These are phyloP conservation scores for Acacia acuminata DNA, from an alignment of 306 rosid genomes.

Conservation along the genomic window DNA sequence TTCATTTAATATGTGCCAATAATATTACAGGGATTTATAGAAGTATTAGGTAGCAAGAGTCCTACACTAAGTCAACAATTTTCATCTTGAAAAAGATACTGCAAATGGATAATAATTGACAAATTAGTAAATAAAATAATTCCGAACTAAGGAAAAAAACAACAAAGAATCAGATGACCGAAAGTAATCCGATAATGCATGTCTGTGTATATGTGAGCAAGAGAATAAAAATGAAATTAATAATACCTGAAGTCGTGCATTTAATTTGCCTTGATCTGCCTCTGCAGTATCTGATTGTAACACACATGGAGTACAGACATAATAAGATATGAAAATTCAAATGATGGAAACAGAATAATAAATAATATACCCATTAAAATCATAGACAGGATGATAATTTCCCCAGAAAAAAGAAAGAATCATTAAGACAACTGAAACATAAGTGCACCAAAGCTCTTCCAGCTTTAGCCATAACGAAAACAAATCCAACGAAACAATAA, in stretches of 20 bases:
- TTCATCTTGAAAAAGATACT: constrained; percentile 1
- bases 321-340: constrained; percentile 17
- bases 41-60: not conserved
- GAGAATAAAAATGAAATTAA: constrained; percentile 19
- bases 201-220: not conserved
- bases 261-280: constrained; percentile 61
- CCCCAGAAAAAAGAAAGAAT: not conserved
- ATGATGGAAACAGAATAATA: constrained; percentile 23
- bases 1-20: not conserved
- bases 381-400: constrained; percentile 17
- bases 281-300: constrained; percentile 51
- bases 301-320: constrained; percentile 37
- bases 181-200: not conserved
- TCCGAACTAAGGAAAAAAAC: not conserved
- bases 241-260: constrained; percentile 75
- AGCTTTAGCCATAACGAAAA: constrained; percentile 17
- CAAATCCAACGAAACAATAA: not conserved
- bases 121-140: not conserved
- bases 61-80: not conserved
- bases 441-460: constrained; percentile 11
- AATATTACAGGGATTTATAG: not conserved
- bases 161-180: not conserved
- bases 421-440: not conserved
- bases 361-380: constrained; percentile 6
- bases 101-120: not conserved